Percentiles rank a stretch among this genome's conserved stretches.
Evolutionary conservation across 2,329 filamentous ascomycete species (phyloP).

Genomic region (Chaetomiaceae sp.): DNA sequence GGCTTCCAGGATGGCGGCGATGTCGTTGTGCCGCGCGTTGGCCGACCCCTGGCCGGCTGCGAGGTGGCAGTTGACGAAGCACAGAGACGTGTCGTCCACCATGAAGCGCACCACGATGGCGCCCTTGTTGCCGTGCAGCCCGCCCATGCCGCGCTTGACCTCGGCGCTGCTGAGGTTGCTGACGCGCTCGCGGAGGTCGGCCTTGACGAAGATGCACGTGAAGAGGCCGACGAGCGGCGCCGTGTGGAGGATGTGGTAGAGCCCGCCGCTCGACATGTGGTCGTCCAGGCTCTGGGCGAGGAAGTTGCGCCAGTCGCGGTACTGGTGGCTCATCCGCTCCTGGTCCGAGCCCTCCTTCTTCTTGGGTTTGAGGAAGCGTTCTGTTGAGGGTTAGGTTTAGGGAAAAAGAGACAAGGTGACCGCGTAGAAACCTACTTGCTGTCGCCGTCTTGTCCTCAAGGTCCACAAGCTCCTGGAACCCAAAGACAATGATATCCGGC

Average conservation of each 20-base stretch:
- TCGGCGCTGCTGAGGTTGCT: constrained; percentile 73
- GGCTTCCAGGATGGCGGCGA: constrained; percentile 82
- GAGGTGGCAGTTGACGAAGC: constrained; percentile 95
- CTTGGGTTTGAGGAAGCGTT: constrained; percentile 86
- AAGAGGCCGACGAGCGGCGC: constrained; percentile 90
- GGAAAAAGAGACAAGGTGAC: neutral
- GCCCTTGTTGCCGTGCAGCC: constrained; percentile 93
- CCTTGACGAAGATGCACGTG: constrained; percentile 91
- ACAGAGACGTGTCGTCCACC: constrained; percentile 88
- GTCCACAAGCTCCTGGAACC: constrained; percentile 97
- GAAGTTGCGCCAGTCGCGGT: constrained; percentile 93
- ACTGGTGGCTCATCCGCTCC: constrained; percentile 95
- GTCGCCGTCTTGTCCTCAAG: constrained; percentile 96
- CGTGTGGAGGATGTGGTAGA: constrained; percentile 83
- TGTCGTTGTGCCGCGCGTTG: constrained; percentile 85
- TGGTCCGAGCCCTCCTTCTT: constrained; percentile 77
- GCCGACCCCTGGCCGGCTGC: constrained; percentile 91
- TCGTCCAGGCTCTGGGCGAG: constrained; percentile 78
- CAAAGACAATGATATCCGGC: constrained; percentile 90
- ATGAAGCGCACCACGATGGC: constrained; percentile 88
- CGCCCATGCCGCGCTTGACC: constrained; percentile 94
- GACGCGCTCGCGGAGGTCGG: constrained; percentile 70
- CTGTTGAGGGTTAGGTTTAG: constrained; percentile 32
- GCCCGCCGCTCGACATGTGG: constrained; percentile 64
- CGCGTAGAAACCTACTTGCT: constrained; percentile 57